Evolutionary conservation across 2,329 filamentous ascomycete genomes (phyloP).

Genomic region (Trichoderma simmonsii): DNA sequence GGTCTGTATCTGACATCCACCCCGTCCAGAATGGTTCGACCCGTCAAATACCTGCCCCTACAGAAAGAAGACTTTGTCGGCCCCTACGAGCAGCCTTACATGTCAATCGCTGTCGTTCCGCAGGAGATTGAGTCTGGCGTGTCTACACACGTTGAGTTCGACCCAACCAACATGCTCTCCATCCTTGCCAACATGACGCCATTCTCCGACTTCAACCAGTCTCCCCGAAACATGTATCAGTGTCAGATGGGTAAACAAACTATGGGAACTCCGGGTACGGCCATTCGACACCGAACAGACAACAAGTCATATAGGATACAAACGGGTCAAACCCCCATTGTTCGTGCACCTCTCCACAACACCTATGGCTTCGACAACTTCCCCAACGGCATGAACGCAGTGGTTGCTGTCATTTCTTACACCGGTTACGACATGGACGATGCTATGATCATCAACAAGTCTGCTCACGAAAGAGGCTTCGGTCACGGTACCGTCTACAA

Average conservation of each 20-base stretch:
- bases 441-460: slow-evolving; percentile 99
- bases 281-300: slow-evolving; percentile 82
- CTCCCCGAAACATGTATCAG: slow-evolving; percentile 98
- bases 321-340: slow-evolving; percentile 92
- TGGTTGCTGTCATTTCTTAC: slow-evolving; percentile 97
- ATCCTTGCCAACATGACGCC: slow-evolving; percentile 98
- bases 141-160: slow-evolving; percentile 89
- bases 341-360: slow-evolving; percentile 88
- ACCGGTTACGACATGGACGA: slow-evolving; percentile 99
- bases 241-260: slow-evolving; percentile 99
- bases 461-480: slow-evolving; percentile 91
- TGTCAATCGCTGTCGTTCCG: slow-evolving; percentile 93
- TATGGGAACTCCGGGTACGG: slow-evolving; percentile 92
- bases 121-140: slow-evolving; percentile 83
- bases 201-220: slow-evolving; percentile 98
- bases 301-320: slow-evolving; percentile 96
- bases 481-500: slow-evolving; percentile 97
- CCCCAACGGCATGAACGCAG: slow-evolving; percentile 90
- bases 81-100: slow-evolving; percentile 93
- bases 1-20: slow-evolving; percentile 92
- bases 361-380: slow-evolving; percentile 97
- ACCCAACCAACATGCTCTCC: slow-evolving; percentile 93
- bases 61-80: slow-evolving; percentile 86
- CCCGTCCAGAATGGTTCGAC: slow-evolving; percentile 80
- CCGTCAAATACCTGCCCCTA: slow-evolving; percentile 86